Evolutionary conservation across 2,329 filamentous ascomycete species (phyloP), one percentile per base, ranked within the genome.

Genomic region (Hymenoscyphus fraxineus): DNA sequence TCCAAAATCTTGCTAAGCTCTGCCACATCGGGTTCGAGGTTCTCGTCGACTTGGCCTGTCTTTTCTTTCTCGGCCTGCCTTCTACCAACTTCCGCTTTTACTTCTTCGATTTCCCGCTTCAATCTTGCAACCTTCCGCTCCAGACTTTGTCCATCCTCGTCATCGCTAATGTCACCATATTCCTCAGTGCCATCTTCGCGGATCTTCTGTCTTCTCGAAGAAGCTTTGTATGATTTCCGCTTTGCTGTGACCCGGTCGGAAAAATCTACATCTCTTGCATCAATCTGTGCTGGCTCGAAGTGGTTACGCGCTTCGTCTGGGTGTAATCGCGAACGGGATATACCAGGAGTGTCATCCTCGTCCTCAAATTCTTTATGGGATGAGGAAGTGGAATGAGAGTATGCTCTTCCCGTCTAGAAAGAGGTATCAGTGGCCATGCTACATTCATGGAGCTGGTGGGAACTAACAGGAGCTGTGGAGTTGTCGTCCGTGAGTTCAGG

Each of bases 401-500:
- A 81, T 44, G 82, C 81, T 57, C 85, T 81, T 13, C 71, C 71
- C 27, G 71, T 74, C 73, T 75, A 66, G 31, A 22, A 9, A 27
- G 27, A 27, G 12, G 5, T 51, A 32, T 72, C 47, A 73, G 58
- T 47, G 32, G 9, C 38, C 32, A 27, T 10, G 5, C 32, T 12
- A 1, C 9, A 55, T 55, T 10, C n/a, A n/a, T 10, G 13, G 10
- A 22, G 3, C 15, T 19, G 56, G 57, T 19, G 47, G 32, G 64
- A 54, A 77, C 85, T 77, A 80, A 94, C 91, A 63, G 88, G 91
- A 64, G 93, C 80, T 58, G 93, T 97, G 27, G 93, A 96, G 68
- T 87, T 90, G 77, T 96, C 93, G 74, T 97, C 92, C 64, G 90
- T 94, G 70, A 97, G 81, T 63, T 96, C 93, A 69, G 94, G 93